Evolutionary conservation across 73 alveolate species (phyloP).

Genomic region (Tetrahymena thermophila): DNA sequence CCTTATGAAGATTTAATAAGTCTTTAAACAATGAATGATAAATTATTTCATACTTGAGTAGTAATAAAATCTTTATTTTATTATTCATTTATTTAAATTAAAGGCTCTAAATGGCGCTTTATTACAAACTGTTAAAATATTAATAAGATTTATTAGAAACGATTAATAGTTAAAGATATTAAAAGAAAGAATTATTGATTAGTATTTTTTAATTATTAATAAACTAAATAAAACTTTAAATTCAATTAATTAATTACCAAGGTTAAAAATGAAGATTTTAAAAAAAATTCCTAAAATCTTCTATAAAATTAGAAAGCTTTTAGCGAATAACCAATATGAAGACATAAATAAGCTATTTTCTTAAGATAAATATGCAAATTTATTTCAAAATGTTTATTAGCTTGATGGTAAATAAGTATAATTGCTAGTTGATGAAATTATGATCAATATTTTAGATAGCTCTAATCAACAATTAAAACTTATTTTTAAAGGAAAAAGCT

Average conservation of each 20-base stretch:
- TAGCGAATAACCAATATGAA: not conserved
- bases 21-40: too few relatives aligned
- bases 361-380: not conserved
- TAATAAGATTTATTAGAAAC: not conserved
- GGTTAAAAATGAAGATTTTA: not conserved
- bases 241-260: too few relatives aligned
- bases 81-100: too few relatives aligned
- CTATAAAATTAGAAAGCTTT: not conserved
- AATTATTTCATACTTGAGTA: too few relatives aligned
- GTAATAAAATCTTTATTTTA: too few relatives aligned
- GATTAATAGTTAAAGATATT: not conserved
- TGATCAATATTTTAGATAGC: not conserved
- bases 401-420: not conserved
- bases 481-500: not conserved
- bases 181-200: not conserved
- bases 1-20: too few relatives aligned
- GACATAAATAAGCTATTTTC: not conserved
- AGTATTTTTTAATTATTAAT: too few relatives aligned
- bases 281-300: not conserved
- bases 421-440: not conserved
- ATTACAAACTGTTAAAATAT: too few relatives aligned
- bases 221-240: not conserved
- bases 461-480: not conserved
- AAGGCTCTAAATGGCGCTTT: not conserved
- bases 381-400: not conserved